A percentile compares a stretch with the other conserved stretches of the same genome.
These are phyloP conservation scores for Globisporangium takayamanum DNA, from an alignment of 352 stramenopile species.

Conservation along the genomic window DNA sequence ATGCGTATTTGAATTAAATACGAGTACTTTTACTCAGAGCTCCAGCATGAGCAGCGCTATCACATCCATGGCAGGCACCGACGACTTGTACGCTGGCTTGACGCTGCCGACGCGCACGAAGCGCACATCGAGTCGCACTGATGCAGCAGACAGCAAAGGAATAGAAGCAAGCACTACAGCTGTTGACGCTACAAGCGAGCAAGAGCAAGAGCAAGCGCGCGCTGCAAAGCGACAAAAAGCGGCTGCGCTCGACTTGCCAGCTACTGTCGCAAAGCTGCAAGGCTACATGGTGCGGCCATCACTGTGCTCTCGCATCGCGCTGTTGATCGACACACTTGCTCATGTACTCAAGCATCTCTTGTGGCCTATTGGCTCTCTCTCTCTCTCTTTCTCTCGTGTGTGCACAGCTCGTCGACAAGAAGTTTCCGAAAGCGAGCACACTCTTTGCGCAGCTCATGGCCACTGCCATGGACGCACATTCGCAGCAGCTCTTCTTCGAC, in stretches of 20 bases:
- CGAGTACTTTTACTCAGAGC: not conserved
- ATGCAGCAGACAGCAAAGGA: not conserved
- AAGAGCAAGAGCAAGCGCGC: not conserved
- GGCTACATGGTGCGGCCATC: conserved; percentile 47
- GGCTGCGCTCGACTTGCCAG: conserved; percentile 26
- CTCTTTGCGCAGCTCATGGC: conserved; percentile 47
- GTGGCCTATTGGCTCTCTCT: not conserved
- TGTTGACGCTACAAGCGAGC: not conserved
- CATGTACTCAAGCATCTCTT: not conserved
- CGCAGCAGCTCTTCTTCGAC: conserved; percentile 36
- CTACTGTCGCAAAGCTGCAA: conserved; percentile 49
- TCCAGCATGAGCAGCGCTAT: not conserved
- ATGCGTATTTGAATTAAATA: not conserved
- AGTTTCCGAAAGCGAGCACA: conserved; percentile 58
- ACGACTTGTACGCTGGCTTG: conserved; percentile 57
- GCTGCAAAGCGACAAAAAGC: conserved; percentile 22
- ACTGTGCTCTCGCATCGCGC: not conserved
- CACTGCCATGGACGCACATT: conserved; percentile 11
- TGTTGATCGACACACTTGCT: too few species aligned
- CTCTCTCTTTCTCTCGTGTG: not conserved
- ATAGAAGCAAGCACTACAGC: not conserved
- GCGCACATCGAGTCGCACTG: conserved; percentile 10
- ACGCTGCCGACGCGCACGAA: conserved; percentile 39
- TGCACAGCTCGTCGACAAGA: conserved; percentile 57
- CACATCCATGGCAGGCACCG: not conserved